Conservation (phyloP, 495 filamentous ascomycete species). For the Neurospora africana region DNA sequence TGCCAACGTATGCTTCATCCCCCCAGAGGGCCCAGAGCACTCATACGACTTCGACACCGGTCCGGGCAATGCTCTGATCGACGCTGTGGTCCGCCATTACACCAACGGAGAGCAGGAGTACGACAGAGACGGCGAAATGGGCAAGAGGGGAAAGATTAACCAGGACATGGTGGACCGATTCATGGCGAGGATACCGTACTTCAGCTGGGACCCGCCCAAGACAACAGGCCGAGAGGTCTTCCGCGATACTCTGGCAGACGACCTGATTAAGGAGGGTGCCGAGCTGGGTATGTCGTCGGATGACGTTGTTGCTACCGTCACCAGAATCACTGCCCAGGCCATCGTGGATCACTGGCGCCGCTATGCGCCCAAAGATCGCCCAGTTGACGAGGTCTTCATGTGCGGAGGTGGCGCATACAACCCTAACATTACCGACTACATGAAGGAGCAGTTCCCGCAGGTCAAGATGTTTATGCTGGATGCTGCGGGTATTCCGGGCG, state of each 20-base stretch:
- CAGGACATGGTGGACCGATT: constrained; percentile 45
- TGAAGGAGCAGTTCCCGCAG: constrained; percentile 38
- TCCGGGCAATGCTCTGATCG: constrained; percentile 38
- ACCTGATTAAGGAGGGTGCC: constrained; percentile 36
- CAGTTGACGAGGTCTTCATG: constrained; percentile 49
- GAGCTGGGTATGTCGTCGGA: constrained; percentile 32
- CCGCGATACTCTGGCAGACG: constrained; percentile 40
- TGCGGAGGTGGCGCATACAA: constrained; percentile 49
- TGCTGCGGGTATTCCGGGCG: constrained; percentile 41
- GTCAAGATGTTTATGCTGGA: constrained; percentile 44
- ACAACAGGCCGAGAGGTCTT: constrained; percentile 51
- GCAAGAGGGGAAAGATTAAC: constrained; percentile 39
- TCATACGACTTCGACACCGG: constrained; percentile 46
- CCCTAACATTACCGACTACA: constrained; percentile 43
- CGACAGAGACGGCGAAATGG: constrained; percentile 42
- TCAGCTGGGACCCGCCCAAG: constrained; percentile 40
- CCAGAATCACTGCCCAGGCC: constrained; percentile 45
- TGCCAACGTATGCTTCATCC: constrained; percentile 50
- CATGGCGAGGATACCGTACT: constrained; percentile 35
- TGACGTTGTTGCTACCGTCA: constrained; percentile 45
- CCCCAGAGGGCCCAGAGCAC: constrained; percentile 39
- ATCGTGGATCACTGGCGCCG: constrained; percentile 46
- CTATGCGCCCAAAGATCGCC: constrained; percentile 34
- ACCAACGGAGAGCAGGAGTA: constrained; percentile 34
- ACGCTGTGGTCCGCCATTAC: constrained; percentile 35